Evolutionary conservation across 1,284 basidiomycete genomes (phyloP).

Genomic region (Apiotrichum brassicae): DNA sequence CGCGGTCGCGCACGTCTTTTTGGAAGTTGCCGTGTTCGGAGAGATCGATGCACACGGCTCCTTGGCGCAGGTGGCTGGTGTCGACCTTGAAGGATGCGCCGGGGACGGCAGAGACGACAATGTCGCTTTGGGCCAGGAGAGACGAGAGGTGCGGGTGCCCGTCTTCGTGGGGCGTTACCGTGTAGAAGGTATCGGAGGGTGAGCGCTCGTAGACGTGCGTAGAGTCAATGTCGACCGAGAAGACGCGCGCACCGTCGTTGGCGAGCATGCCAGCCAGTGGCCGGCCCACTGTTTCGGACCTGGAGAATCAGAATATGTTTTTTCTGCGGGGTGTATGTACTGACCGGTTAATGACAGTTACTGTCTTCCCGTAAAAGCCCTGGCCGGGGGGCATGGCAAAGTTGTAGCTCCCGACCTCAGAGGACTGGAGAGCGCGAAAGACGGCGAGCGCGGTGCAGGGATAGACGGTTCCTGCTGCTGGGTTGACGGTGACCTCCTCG

Average conservation of each 20-base stretch:
- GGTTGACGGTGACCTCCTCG: conserved; percentile 7
- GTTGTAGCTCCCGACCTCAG: conserved; percentile 10
- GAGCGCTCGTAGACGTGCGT: conserved; percentile 2
- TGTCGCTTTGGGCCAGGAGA: conserved; percentile 50
- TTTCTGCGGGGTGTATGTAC: too few species aligned
- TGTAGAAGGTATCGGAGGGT: background rate
- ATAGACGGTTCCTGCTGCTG: conserved; percentile 12
- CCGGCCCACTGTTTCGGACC: conserved; percentile 92
- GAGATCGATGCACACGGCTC: conserved; percentile 24
- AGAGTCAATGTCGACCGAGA: conserved; percentile 86
- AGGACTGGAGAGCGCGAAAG: conserved; percentile 20
- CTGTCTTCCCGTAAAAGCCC: conserved; percentile 54
- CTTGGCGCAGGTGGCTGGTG: conserved; percentile 14
- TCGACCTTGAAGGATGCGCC: conserved; percentile 17
- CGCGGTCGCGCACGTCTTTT: conserved; percentile 18
- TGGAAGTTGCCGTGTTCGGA: conserved; percentile 25
- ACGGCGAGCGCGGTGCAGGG: conserved; percentile 31
- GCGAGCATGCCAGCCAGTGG: conserved; percentile 88
- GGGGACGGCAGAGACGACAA: conserved; percentile 72
- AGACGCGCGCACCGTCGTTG: conserved; percentile 92
- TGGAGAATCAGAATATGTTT: conserved; percentile 32
- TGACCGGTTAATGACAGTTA: conserved; percentile 90
- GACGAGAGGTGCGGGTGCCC: background rate
- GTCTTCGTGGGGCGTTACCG: background rate
- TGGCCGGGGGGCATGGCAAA: background rate